These are phyloP conservation scores for Pascua sp. DNA, from an alignment of 1,284 basidiomycete genomes.

Conservation along the genomic window DNA sequence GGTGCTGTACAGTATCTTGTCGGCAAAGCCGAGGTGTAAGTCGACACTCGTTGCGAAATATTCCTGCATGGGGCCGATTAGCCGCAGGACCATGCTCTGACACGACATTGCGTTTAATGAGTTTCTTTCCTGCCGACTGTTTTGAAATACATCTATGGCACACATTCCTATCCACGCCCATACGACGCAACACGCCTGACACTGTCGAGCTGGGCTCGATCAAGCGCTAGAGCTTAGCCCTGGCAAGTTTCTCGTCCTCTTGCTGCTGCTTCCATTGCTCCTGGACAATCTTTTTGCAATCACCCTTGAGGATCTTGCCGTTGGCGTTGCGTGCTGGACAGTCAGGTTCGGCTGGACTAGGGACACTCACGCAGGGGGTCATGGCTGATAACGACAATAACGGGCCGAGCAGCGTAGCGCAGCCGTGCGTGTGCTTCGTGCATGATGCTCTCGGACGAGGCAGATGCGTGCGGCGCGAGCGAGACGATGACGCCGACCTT, in stretches of 20 bases:
- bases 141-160: no score
- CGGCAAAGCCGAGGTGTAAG: no score
- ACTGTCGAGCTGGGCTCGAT: no score
- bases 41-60: no score
- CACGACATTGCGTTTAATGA: no score
- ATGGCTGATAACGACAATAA: constrained; percentile 10
- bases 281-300: constrained; percentile 18
- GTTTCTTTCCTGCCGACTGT: no score
- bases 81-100: no score
- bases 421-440: constrained; percentile 7
- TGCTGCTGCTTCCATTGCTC: constrained; percentile 25
- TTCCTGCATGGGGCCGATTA: no score
- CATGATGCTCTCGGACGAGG: constrained; percentile 8
- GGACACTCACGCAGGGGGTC: constrained; percentile 16
- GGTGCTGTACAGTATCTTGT: no score
- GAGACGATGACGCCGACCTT: constrained; percentile 36
- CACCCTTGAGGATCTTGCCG: constrained; percentile 15
- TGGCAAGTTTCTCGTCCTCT: neutral
- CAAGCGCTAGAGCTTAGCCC: constrained; percentile 9
- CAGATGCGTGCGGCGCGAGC: constrained; percentile 15
- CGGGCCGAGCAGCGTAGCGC: constrained; percentile 13
- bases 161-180: no score
- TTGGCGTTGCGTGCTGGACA: constrained; percentile 11
- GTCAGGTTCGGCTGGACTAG: neutral
- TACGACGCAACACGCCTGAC: no score